phyloP scores from a whole-genome alignment of 352 stramenopile genomes.

The Paralagenidium karlingii region DNA sequence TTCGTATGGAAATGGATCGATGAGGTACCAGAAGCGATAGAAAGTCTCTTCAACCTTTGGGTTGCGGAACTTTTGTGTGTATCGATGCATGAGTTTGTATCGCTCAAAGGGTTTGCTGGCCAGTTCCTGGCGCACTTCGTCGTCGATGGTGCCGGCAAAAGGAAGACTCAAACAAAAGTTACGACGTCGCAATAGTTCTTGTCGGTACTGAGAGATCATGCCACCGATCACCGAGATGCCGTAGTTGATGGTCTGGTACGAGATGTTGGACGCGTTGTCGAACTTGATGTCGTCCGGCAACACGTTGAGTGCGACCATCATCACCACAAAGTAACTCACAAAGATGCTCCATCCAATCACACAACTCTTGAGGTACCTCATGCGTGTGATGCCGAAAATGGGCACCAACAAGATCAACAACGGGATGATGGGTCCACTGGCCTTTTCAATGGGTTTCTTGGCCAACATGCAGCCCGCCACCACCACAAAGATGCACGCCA shows the following conservation, averaged over 20 bases:
- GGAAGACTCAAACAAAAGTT: conserved; percentile 71
- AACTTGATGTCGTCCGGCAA: conserved; percentile 22
- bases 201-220: conserved; percentile 78
- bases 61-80: conserved; percentile 60
- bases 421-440: conserved; percentile 49
- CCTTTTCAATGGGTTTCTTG: conserved; percentile 67
- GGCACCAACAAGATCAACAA: conserved; percentile 73
- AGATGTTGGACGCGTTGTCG: conserved; percentile 60
- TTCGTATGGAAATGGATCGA: conserved; percentile 73
- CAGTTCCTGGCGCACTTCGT: conserved; percentile 41
- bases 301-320: conserved; percentile 28
- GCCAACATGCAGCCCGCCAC: conserved; percentile 54
- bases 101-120: conserved; percentile 65
- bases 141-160: conserved; percentile 56
- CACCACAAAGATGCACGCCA: conserved; percentile 37
- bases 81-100: conserved; percentile 43
- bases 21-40: conserved; percentile 79
- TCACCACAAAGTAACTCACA: conserved; percentile 47
- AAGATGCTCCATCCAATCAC: conserved; percentile 61
- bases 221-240: conserved; percentile 61
- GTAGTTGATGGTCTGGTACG: conserved; percentile 78
- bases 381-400: conserved; percentile 72
- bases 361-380: conserved; percentile 66
- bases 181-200: conserved; percentile 56
- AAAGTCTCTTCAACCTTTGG: conserved; percentile 67